A percentile compares a stretch with the other conserved stretches of the same genome.
phyloP scores from a whole-genome alignment of 1,139 yeast genomes.

The Pichia norvegensis region DNA sequence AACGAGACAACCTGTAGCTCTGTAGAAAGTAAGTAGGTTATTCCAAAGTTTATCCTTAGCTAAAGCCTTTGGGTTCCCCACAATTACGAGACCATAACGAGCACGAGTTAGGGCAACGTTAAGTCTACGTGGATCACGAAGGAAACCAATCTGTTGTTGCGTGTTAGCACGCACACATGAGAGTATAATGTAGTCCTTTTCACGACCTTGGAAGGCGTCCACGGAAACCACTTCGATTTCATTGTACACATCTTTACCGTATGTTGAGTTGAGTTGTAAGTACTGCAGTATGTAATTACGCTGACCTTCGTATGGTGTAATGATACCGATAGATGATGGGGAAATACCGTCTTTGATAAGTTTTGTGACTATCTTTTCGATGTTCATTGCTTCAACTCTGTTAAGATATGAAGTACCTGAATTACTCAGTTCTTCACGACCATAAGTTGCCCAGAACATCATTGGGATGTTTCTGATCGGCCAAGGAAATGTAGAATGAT shows the following conservation, averaged over 20 bases:
- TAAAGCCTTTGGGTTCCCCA: slow-evolving; percentile 81
- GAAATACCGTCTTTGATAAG: slow-evolving; percentile 73
- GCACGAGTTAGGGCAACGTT: slow-evolving; percentile 93
- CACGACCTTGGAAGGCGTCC: slow-evolving; percentile 95
- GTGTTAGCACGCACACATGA: slow-evolving; percentile 93
- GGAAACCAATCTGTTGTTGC: slow-evolving; percentile 73
- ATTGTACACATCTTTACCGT: slow-evolving; percentile 58
- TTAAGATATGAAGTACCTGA: slow-evolving; percentile 82
- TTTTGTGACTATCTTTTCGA: slow-evolving; percentile 69
- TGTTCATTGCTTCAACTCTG: slow-evolving; percentile 85
- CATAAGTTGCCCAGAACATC: slow-evolving; percentile 94
- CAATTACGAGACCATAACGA: slow-evolving; percentile 69
- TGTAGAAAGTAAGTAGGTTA: slow-evolving; percentile 64
- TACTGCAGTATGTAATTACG: slow-evolving; percentile 74
- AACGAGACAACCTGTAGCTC: slow-evolving; percentile 81
- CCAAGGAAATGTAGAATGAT: slow-evolving; percentile 72
- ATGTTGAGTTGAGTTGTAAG: slow-evolving; percentile 65
- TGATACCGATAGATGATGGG: slow-evolving; percentile 82
- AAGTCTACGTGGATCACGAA: slow-evolving; percentile 82
- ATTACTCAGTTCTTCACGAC: slow-evolving; percentile 80
- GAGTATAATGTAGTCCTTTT: slow-evolving; percentile 80
- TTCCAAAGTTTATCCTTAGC: slow-evolving; percentile 73
- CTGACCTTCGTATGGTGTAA: slow-evolving; percentile 95
- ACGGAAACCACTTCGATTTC: slow-evolving; percentile 87
- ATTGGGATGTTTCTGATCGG: slow-evolving; percentile 74